Evolutionary conservation across 805 yeast genomes (phyloP).

Genomic region (Lachancea sp.): DNA sequence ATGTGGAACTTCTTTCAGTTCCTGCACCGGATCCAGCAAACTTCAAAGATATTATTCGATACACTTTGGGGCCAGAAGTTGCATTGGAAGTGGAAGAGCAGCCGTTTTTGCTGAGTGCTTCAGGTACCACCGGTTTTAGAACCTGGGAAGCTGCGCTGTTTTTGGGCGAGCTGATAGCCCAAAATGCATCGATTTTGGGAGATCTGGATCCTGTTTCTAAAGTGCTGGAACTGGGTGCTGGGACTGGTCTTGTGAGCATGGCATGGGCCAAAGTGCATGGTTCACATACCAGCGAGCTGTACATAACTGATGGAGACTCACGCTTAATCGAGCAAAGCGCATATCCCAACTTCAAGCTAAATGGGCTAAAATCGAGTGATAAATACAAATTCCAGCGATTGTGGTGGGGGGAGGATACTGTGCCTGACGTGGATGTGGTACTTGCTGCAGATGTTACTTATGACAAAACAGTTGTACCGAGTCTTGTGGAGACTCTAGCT

Average conservation of each 20-base stretch:
- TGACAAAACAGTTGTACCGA: slow-evolving; percentile 55
- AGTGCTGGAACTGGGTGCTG: slow-evolving; percentile 77
- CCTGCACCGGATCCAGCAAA: slow-evolving; percentile 24
- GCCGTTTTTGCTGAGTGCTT: slow-evolving; percentile 58
- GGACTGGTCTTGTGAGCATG: slow-evolving; percentile 67
- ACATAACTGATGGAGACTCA: slow-evolving; percentile 31
- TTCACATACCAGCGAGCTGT: slow-evolving; percentile 9
- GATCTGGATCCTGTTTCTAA: background rate
- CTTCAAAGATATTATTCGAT: slow-evolving; percentile 29
- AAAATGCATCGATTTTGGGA: slow-evolving; percentile 3
- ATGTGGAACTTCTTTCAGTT: slow-evolving; percentile 25
- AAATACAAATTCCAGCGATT: slow-evolving; percentile 34
- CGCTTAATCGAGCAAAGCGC: slow-evolving; percentile 18
- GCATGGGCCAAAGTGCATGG: slow-evolving; percentile 12
- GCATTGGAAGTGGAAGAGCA: slow-evolving; percentile 45
- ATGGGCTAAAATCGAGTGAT: slow-evolving; percentile 28
- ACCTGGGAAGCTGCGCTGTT: slow-evolving; percentile 92
- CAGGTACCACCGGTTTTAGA: slow-evolving; percentile 82
- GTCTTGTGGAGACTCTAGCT: slow-evolving; percentile 32
- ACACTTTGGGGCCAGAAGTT: slow-evolving; percentile 17
- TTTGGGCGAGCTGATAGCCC: slow-evolving; percentile 46
- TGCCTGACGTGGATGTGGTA: slow-evolving; percentile 45
- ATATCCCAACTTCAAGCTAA: slow-evolving; percentile 40
- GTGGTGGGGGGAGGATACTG: slow-evolving; percentile 53
- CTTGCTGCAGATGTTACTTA: slow-evolving; percentile 88